Base-by-base conservation (phyloP, 2,329 filamentous ascomycete genomes). In the Aspergillus alliaceus region DNA sequence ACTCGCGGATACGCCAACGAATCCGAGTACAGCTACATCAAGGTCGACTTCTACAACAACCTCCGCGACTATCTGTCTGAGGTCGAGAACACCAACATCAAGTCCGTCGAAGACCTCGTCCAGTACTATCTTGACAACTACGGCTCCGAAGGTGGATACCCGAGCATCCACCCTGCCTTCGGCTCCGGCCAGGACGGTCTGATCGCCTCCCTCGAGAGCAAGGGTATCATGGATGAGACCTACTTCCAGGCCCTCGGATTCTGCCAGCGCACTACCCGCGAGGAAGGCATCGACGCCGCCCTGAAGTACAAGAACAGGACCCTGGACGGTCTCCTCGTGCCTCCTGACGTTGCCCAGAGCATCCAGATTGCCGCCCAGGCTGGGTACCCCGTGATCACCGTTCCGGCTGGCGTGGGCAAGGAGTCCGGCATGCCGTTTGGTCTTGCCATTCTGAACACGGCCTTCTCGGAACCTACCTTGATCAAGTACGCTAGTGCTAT, bases 311-410 rank as follows among this genome's bases (percentile, higher is more conserved):
- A 75, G 4, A 68, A 71, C 2, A 61, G 67, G 12, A 75, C 73
- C 24, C 75, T 91, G 1, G 81, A 85, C 55, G 89, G 83, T 1
- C 77, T 92, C 2, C 77, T 93, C 1, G 86, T 90, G 0, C 89
- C 89, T 5, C 80, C 87, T 0, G 85, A 89, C 66, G 86, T 88
- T 3, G 88, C 82, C 0, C 86, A 90, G 69, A 83, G 84, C 4
- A 85, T 85, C 60, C 85, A 90, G 72, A 83, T 90, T 58, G 86
- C 88, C 0, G 89, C 90, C 0, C 88, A 91, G 73, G 90, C 89
- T 5, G 88, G 89, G 0, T 92, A 91, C 67, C 89, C 89, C 0
- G 81, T 90, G 67, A 79, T 91, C 51, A 90, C 88, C 0, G 69
- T 92, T 1, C 89, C 89, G 0, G 86, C 81, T 0, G 86, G 86